These are phyloP conservation scores for Turnera subulata DNA, from an alignment of 345 rosid genomes.

Conservation along the genomic window DNA sequence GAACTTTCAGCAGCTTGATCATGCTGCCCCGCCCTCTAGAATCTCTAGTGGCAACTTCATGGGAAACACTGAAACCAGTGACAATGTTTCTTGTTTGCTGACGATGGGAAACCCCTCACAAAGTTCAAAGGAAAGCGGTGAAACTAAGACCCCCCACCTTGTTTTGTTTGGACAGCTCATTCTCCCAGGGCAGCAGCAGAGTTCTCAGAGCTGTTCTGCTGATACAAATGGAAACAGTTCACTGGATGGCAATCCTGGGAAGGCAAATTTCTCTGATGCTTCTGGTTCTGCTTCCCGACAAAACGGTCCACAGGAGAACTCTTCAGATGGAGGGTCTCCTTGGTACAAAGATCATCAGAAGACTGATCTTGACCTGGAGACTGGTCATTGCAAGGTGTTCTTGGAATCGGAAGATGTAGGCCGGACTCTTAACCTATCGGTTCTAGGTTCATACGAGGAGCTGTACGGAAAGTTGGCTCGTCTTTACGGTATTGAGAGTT, in stretches of 20 bases:
- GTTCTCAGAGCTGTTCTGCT: conserved; percentile 56
- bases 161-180: conserved; percentile 83
- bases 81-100: conserved; percentile 53
- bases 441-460: conserved; percentile 75
- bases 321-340: conserved; percentile 64
- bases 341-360: conserved; percentile 42
- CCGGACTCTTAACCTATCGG: conserved; percentile 70
- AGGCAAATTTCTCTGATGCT: conserved; percentile 53
- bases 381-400: conserved; percentile 83
- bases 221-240: conserved; percentile 49
- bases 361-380: conserved; percentile 40
- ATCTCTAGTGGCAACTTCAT: conserved; percentile 22
- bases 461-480: conserved; percentile 55
- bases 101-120: conserved; percentile 52
- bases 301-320: conserved; percentile 41
- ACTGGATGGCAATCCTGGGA: conserved; percentile 46
- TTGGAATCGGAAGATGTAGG: conserved; percentile 85
- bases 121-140: conserved; percentile 35
- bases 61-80: conserved; percentile 25
- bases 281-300: conserved; percentile 49
- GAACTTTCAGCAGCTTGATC: conserved; percentile 40
- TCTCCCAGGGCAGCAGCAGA: conserved; percentile 56
- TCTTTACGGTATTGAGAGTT: conserved; percentile 64
- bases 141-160: conserved; percentile 59
- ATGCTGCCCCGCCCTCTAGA: conserved; percentile 32